Percentiles rank a stretch among this genome's conserved stretches.
phyloP scores from a whole-genome alignment of 495 filamentous ascomycete genomes.

The Hyaloscypha variabilis region DNA sequence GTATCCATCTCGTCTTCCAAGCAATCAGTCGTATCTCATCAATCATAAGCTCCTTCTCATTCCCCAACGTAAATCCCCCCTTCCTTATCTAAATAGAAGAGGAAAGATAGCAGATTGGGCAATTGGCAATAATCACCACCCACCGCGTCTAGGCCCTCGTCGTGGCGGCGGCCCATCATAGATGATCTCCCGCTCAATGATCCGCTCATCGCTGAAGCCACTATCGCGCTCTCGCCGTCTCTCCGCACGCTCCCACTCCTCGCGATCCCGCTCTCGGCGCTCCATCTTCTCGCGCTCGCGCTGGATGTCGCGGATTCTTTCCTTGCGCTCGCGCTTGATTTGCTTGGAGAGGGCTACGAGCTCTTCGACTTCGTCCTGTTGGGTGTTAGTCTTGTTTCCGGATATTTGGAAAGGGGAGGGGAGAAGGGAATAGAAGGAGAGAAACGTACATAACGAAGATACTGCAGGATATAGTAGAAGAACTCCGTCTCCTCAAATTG shows the following conservation, averaged over 20 bases:
- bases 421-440: neutral
- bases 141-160: neutral
- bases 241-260: slow-evolving; percentile 30
- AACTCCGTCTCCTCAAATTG: slow-evolving; percentile 89
- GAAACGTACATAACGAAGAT: slow-evolving; percentile 78
- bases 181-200: slow-evolving; percentile 60
- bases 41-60: neutral
- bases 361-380: slow-evolving; percentile 82
- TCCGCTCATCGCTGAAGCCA: slow-evolving; percentile 55
- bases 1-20: neutral
- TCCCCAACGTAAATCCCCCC: too few species aligned
- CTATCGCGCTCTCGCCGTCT: slow-evolving; percentile 22
- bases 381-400: slow-evolving; percentile 28
- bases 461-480: slow-evolving; percentile 93
- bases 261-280: slow-evolving; percentile 26
- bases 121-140: neutral
- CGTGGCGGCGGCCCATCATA: slow-evolving; percentile 38
- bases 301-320: slow-evolving; percentile 79
- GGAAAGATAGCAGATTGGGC: too few species aligned
- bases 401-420: slow-evolving; percentile 4
- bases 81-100: neutral
- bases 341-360: slow-evolving; percentile 81
- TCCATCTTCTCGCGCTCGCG: slow-evolving; percentile 68
- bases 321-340: slow-evolving; percentile 74
- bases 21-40: neutral